A percentile compares a stretch with the other conserved stretches of the same genome.
Evolutionary conservation across 192 early-diverging fungal species (phyloP).

Genomic region (Rhizophagus prolifer): DNA sequence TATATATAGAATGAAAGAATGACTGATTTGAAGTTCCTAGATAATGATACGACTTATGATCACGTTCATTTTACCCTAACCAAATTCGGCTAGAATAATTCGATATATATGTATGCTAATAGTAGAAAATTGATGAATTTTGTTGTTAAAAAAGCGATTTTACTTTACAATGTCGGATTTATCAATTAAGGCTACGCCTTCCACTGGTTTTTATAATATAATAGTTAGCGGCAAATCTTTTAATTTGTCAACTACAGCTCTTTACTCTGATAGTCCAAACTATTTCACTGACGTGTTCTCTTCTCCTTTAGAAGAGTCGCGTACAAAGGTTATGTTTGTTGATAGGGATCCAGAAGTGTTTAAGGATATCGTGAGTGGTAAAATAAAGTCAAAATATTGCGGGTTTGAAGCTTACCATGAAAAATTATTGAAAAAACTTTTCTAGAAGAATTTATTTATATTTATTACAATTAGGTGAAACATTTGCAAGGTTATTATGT

Average conservation of each 20-base stretch:
- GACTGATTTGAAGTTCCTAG: no score
- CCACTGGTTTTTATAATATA: conserved; percentile 8
- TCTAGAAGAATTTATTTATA: neutral
- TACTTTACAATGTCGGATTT: conserved; percentile 1
- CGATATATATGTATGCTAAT: neutral
- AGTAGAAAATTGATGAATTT: no score
- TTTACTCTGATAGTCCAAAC: conserved; percentile 22
- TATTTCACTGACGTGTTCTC: conserved; percentile 19
- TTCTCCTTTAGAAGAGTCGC: conserved; percentile 29
- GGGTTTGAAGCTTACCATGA: neutral
- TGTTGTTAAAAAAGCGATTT: no score
- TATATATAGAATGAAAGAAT: no score
- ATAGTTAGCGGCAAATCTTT: conserved; percentile 16
- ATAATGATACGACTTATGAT: neutral
- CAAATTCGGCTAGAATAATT: neutral
- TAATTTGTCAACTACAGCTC: neutral
- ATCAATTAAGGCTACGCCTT: neutral
- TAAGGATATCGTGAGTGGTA: conserved; percentile 42
- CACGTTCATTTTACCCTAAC: neutral
- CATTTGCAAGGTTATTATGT: conserved; percentile 58
- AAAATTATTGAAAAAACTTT: neutral
- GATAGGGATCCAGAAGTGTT: conserved; percentile 55
- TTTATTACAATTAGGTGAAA: conserved; percentile 29
- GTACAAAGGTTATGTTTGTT: conserved; percentile 43
- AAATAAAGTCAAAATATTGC: neutral